Evolutionary conservation across 805 yeast genomes (phyloP).

Genomic region (Ogataea populi-albae): DNA sequence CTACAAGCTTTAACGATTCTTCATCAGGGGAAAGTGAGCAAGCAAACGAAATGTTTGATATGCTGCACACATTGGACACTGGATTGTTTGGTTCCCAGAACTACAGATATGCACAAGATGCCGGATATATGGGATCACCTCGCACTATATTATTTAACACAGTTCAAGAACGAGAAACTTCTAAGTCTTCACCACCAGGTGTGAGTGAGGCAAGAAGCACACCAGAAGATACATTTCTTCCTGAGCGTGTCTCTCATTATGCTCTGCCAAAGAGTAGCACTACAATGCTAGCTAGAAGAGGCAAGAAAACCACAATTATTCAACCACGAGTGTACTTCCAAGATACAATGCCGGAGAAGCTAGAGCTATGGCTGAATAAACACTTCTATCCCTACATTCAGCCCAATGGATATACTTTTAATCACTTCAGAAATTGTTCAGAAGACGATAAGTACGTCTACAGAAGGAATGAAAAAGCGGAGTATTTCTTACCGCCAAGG

Average conservation of each 20-base stretch:
- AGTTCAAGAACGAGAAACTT: too few species aligned
- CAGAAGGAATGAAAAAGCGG: constrained; percentile 17
- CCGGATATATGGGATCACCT: too few species aligned
- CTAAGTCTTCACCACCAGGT: background rate
- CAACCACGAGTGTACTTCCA: constrained; percentile 9
- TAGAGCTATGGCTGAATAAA: constrained; percentile 11
- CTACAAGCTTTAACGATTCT: background rate
- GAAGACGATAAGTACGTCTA: constrained; percentile 16
- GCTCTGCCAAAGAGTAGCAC: too few species aligned
- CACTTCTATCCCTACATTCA: constrained; percentile 19
- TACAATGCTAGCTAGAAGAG: background rate
- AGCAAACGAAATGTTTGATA: constrained; percentile 1
- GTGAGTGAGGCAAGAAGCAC: constrained; percentile 7
- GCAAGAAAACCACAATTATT: constrained; percentile 3
- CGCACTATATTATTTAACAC: too few species aligned
- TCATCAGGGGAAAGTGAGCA: background rate
- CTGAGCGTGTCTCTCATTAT: too few species aligned
- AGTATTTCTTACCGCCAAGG: constrained; percentile 14
- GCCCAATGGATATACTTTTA: constrained; percentile 19
- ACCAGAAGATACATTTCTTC: too few species aligned
- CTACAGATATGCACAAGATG: background rate
- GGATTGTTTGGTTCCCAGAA: constrained; percentile 1
- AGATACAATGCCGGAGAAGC: constrained; percentile 12
- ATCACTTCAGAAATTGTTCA: constrained; percentile 11
- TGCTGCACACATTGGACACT: constrained; percentile 2